Evolutionary conservation across 441 rosid species (phyloP).

Genomic region (Populus hybrid): DNA sequence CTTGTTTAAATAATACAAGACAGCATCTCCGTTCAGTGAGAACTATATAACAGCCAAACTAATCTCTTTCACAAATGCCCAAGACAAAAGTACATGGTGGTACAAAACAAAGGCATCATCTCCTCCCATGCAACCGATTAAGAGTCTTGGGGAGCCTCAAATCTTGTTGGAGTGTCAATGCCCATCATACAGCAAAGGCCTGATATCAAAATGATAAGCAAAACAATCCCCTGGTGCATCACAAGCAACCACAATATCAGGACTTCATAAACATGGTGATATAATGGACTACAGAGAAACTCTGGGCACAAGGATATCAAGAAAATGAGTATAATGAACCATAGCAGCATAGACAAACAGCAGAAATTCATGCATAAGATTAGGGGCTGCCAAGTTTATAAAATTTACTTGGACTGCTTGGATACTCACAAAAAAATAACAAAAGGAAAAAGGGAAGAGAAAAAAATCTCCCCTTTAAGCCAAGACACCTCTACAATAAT

Average conservation of each 20-base stretch:
- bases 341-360: background rate
- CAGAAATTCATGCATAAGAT: background rate
- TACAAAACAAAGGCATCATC: constrained; percentile 21
- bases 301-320: background rate
- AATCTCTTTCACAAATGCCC: constrained; percentile 24
- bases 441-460: background rate
- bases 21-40: constrained; percentile 10
- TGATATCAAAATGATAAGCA: constrained; percentile 80
- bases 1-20: constrained; percentile 36
- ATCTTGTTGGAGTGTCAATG: constrained; percentile 88
- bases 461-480: background rate
- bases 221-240: constrained; percentile 69
- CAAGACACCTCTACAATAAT: background rate
- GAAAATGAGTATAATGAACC: background rate
- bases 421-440: too few relatives aligned
- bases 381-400: background rate
- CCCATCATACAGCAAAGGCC: constrained; percentile 98
- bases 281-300: background rate
- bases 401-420: background rate
- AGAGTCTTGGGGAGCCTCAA: constrained; percentile 87
- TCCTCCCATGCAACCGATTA: constrained; percentile 28
- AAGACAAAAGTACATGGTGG: constrained; percentile 24
- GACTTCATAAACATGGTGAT: constrained; percentile 8
- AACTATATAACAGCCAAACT: constrained; percentile 14
- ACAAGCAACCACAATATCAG: constrained; percentile 24